Percentiles rank a stretch among this genome's conserved stretches.
These are phyloP conservation scores for Ogataea wickerhamii DNA, from an alignment of 805 yeast species.

Conservation along the genomic window DNA sequence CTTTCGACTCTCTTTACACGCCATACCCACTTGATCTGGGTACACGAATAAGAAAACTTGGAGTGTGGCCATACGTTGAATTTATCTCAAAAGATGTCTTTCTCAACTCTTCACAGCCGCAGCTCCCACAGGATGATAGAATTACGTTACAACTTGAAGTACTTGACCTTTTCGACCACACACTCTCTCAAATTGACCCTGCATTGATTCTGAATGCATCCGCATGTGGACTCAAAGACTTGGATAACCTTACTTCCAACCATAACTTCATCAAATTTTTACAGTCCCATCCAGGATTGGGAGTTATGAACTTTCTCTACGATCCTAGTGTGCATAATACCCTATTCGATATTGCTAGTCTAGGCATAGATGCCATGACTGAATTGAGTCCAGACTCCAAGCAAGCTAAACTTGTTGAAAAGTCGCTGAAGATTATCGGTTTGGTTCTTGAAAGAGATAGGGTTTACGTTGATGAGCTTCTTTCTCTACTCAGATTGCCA, in stretches of 20 bases:
- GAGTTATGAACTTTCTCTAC: constrained; percentile 59
- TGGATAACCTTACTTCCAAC: constrained; percentile 45
- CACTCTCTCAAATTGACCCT: constrained; percentile 50
- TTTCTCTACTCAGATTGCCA: constrained; percentile 46
- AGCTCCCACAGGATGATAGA: constrained; percentile 34
- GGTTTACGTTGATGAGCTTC: constrained; percentile 51
- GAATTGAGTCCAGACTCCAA: constrained; percentile 35
- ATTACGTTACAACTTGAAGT: constrained; percentile 51
- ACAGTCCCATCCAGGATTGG: constrained; percentile 67
- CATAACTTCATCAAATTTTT: constrained; percentile 47
- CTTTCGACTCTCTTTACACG: constrained; percentile 38
- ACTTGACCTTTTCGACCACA: constrained; percentile 46
- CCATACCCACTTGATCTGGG: constrained; percentile 68
- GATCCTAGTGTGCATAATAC: constrained; percentile 53
- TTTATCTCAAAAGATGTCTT: constrained; percentile 67
- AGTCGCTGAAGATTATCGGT: constrained; percentile 43
- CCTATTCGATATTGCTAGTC: constrained; percentile 52
- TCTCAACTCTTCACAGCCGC: constrained; percentile 44
- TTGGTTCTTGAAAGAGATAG: constrained; percentile 51
- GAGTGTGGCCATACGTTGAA: constrained; percentile 79
- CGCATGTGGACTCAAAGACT: constrained; percentile 39
- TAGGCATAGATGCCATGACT: constrained; percentile 56
- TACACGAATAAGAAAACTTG: constrained; percentile 52
- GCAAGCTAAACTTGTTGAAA: constrained; percentile 35
- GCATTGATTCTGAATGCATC: constrained; percentile 49